Percentiles rank a stretch among this genome's conserved stretches.
These are phyloP conservation scores for Batkoa obscura DNA, from an alignment of 371 early-diverging fungal species.

Conservation along the genomic window DNA sequence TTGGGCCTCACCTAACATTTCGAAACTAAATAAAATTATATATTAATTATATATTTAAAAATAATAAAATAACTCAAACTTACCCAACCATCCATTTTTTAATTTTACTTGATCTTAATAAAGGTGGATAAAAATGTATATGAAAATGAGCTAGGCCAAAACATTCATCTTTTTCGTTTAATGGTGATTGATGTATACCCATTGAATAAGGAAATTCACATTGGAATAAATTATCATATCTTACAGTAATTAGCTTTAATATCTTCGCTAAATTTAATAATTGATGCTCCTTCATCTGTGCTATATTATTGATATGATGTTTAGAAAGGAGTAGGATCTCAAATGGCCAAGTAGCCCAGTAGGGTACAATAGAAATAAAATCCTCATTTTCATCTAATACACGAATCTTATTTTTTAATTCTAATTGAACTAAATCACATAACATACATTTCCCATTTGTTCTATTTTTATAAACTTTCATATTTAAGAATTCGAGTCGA, in stretches of 20 bases:
- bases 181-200: conserved; percentile 78
- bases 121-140: conserved; percentile 86
- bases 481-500: conserved; percentile 34
- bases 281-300: conserved; percentile 25
- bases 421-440: conserved; percentile 57
- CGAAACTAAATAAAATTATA: conserved; percentile 32
- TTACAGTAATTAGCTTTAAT: conserved; percentile 45
- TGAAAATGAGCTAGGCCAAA: conserved; percentile 41
- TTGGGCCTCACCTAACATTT: conserved; percentile 83
- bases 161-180: conserved; percentile 15
- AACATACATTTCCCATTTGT: conserved; percentile 39
- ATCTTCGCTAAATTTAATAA: conserved; percentile 46
- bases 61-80: conserved; percentile 3
- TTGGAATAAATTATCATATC: conserved; percentile 81
- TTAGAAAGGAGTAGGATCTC: conserved; percentile 72
- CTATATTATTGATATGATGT: conserved; percentile 31
- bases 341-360: conserved; percentile 93
- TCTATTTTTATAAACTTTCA: conserved; percentile 26
- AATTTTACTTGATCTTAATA: conserved; percentile 68
- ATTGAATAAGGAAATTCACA: conserved; percentile 90
- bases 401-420: conserved; percentile 32
- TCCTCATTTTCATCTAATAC: conserved; percentile 56
- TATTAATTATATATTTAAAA: not conserved
- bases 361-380: conserved; percentile 74
- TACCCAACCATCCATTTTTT: conserved; percentile 91